Evolutionary conservation across 1,284 basidiomycete species (phyloP), one percentile per base, ranked within the genome.

Genomic region (Fistulina hepatica): DNA sequence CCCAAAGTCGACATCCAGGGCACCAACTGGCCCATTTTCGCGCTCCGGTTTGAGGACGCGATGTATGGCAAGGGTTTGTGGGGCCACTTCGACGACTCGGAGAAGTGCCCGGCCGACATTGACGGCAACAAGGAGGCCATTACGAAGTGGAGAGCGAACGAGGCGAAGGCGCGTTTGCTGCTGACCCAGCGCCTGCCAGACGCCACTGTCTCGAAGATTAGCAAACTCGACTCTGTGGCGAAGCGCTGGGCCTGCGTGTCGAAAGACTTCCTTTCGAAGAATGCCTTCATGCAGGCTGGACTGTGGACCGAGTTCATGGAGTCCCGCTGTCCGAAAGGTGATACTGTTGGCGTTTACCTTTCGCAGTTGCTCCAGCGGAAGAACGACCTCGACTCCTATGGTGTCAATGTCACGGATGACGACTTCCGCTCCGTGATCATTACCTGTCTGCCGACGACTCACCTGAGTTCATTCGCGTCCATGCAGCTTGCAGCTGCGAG

Each of bases 11-110:
- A 52, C 7, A 10, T 44, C 5, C 48, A 52, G 36, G 53, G 57
- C 3, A 23, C 42, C 8, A 65, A 64, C 47, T 65, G 59, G 58
- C 43, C 48, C 19, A 40, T 62, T 24, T 56, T 58, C 44, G 37
- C 44, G n/a, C 27, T 55, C 24, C 36, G 49, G 37, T 60, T 60
- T 40, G 37, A 48, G 25, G 45, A 49, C 32, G 49, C 56, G 21
- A 45, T 55, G 16, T 41, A 57, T 13, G 56, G 50, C 2, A 61
- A 59, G 28, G 51, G 47, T 0, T 47, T 47, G 16, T 58, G 54
- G 53, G 48, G 49, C 8, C 52, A 56, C 30, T 56, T 57, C 34
- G 43, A 52, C 25, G 47, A 54, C 27, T 36, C 45, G 1, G 21
- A 28, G 2, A 2, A 37, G 4, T 26, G 25, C 17, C 50, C 49